phyloP scores from a whole-genome alignment of 331 rosid species.

The Stylosanthes scabra region DNA sequence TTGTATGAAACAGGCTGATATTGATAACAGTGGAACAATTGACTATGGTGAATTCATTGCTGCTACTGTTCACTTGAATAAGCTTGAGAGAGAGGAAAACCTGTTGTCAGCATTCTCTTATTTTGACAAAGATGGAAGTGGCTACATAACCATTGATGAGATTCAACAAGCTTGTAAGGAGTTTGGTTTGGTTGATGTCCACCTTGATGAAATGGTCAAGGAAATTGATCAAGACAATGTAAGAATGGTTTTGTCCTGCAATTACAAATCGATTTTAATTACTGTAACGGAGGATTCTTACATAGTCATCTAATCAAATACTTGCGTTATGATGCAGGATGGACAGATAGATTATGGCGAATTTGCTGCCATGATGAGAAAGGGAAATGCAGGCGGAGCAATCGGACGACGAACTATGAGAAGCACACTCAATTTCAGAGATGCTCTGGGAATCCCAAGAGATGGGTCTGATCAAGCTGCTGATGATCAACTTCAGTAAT shows the following conservation, averaged over 20 bases:
- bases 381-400: constrained; percentile 56
- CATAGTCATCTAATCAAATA: too few species aligned
- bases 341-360: constrained; percentile 65
- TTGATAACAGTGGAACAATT: constrained; percentile 59
- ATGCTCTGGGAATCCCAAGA: constrained; percentile 43
- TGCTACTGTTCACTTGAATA: constrained; percentile 65
- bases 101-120: constrained; percentile 58
- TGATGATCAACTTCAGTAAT: constrained; percentile 39
- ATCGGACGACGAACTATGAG: constrained; percentile 63
- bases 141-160: constrained; percentile 67
- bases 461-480: constrained; percentile 38
- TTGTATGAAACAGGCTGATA: constrained; percentile 53
- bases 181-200: constrained; percentile 59
- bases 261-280: not conserved
- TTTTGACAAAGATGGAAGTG: constrained; percentile 67
- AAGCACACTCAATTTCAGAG: constrained; percentile 51
- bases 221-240: constrained; percentile 68
- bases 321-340: constrained; percentile 42
- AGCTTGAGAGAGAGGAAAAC: constrained; percentile 67
- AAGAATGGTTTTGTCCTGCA: constrained; percentile 20
- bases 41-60: constrained; percentile 66
- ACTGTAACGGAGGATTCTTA: too few species aligned
- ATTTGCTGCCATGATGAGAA: constrained; percentile 70
- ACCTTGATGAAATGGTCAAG: constrained; percentile 59
- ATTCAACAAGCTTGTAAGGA: constrained; percentile 67